These are phyloP conservation scores for Vitis cinerea DNA, from an alignment of 164 flowering plant genomes.

Conservation along the genomic window DNA sequence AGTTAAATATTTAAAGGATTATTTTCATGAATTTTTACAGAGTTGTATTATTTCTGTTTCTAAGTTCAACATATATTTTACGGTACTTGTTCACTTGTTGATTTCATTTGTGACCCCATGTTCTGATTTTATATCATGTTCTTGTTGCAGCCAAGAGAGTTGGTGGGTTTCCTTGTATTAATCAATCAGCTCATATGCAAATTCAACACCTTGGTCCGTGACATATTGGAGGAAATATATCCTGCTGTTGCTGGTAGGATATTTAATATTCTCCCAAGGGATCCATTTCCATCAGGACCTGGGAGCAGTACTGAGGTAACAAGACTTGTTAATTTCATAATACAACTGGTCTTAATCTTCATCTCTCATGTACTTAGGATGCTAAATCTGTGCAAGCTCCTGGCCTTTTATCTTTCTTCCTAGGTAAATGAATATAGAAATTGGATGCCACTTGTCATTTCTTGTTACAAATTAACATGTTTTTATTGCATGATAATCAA, in stretches of 20 bases:
- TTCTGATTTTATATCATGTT: conserved; percentile 11
- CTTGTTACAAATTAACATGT: no score
- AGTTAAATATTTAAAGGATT: no score
- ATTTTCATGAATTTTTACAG: no score
- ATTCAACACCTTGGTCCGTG: conserved; percentile 56
- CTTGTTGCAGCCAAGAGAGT: conserved; percentile 82
- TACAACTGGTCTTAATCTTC: no score
- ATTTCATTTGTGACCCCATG: background rate
- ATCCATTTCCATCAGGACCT: conserved; percentile 70
- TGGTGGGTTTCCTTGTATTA: conserved; percentile 74
- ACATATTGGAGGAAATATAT: conserved; percentile 80
- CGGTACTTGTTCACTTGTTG: background rate
- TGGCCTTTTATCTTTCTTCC: background rate
- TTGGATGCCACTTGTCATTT: no score
- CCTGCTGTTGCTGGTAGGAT: conserved; percentile 77
- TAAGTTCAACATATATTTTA: no score
- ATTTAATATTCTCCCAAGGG: conserved; percentile 67
- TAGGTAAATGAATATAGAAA: no score
- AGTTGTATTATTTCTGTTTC: no score
- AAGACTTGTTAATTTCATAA: no score
- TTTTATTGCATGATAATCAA: no score
- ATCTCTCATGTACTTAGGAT: background rate
- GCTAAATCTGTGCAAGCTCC: background rate
- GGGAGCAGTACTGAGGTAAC: conserved; percentile 90
- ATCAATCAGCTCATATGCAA: conserved; percentile 95